Percentiles rank a stretch among this genome's conserved stretches.
Evolutionary conservation across 805 yeast species (phyloP).

Genomic region (Kodamaea laetipori): DNA sequence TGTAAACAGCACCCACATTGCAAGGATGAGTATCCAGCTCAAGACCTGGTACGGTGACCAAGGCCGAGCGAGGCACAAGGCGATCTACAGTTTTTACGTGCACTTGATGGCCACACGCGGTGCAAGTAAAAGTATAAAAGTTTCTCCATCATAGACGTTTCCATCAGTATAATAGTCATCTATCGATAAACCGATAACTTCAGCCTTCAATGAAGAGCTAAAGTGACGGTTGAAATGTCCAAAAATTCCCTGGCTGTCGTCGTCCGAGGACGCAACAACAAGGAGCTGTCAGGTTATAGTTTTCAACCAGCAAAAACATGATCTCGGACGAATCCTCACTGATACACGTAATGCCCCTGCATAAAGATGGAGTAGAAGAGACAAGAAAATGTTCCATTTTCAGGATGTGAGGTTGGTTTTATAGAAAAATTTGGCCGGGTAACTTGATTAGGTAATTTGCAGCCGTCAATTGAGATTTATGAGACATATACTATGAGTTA

Average conservation of each 20-base stretch:
- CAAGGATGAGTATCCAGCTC: conserved; percentile 44
- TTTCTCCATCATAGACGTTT: background rate
- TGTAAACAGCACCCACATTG: conserved; percentile 9
- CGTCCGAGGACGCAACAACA: conserved; percentile 49
- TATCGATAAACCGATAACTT: no score
- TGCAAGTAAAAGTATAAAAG: background rate
- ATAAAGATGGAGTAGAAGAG: conserved; percentile 71
- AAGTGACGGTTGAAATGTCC: conserved; percentile 40
- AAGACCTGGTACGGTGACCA: conserved; percentile 35
- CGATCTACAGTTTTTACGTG: conserved; percentile 16
- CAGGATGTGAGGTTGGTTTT: conserved; percentile 13
- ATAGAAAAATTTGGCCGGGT: conserved; percentile 17
- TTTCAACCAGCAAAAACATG: conserved; percentile 99
- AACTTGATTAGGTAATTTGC: conserved; percentile 3
- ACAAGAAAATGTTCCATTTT: conserved; percentile 10
- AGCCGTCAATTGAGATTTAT: conserved; percentile 2
- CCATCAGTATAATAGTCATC: no score
- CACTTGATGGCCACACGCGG: conserved; percentile 7
- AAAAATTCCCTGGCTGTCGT: conserved; percentile 72
- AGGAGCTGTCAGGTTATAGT: conserved; percentile 94
- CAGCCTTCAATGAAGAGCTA: conserved; percentile 39
- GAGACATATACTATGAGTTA: no score
- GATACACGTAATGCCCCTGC: conserved; percentile 99
- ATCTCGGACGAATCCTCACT: conserved; percentile 99
- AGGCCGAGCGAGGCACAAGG: conserved; percentile 55